Base-by-base conservation (phyloP, 768 basidiomycete genomes). In the Trametes maxima region DNA sequence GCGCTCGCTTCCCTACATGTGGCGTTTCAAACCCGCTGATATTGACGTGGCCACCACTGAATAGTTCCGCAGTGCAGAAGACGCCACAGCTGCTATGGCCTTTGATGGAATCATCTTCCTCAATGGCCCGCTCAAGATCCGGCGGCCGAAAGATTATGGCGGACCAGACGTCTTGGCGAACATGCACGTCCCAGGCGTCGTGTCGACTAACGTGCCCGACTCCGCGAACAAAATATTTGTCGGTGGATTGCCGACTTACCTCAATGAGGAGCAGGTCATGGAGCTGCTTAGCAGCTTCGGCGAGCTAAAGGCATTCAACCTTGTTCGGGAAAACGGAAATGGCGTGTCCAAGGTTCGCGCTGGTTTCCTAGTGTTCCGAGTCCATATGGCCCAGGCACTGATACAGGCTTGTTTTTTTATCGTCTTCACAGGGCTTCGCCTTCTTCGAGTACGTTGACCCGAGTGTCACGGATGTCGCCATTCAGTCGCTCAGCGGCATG, bases 251-350 rank as follows among this genome's bases (percentile, higher is more conserved):
- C 97, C 97, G 16, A 84, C 91, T 21, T 98, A 98, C 74, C 85
- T 99, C 49, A 95, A 93, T 69, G 97, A 99, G 75, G 97, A 97
- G 71, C 95, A 98, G 76, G 97, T 98, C 60, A 94, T 96, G 87
- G 97, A 99, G 73, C 74, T 99, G 35, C 81, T 99, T 65, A 98
- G 94, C 80, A 94, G 89, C 71, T 99, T 99, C 70, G 97, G 97
- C 59, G 97, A 98, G 63, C 84, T 99, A 51, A 94, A 92, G 74
- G 94, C 94, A 10, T 99, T 99, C 85, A 98, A 98, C 72, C 83
- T 99, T 47, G 97, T 99, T 59, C 89, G 97, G 63, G 97, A 99
- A 75, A 92, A 91, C 65, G 88, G 87, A 44, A 93, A 88, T 60
- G 93, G 91, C 50, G 77, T 85, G 33, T 96, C 93, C 8, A 98